Evolutionary conservation across 2,329 filamentous ascomycete genomes (phyloP).

Genomic region (Sporothrix pallida): DNA sequence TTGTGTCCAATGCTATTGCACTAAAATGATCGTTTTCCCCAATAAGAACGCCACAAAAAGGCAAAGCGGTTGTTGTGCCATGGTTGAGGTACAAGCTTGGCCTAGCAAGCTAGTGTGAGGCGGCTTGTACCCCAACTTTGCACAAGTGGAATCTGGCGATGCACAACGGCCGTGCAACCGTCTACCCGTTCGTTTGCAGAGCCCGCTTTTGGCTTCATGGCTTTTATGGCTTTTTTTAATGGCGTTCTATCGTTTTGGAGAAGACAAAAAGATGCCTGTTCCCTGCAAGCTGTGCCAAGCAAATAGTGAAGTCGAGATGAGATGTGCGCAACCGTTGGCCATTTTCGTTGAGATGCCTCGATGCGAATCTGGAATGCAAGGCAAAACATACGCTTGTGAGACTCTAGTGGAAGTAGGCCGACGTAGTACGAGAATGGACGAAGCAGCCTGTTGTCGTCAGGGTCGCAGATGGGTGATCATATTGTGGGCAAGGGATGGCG

Average conservation of each 20-base stretch:
- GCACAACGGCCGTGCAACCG: conserved; percentile 8
- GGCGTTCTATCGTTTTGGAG: neutral
- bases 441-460: neutral
- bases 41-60: neutral
- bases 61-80: conserved; percentile 25
- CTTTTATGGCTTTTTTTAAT: neutral
- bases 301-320: neutral
- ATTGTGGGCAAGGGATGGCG: neutral
- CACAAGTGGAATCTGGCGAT: neutral
- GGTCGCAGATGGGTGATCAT: neutral
- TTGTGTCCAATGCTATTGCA: neutral
- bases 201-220: neutral
- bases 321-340: neutral
- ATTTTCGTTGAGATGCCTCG: neutral
- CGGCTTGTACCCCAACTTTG: neutral
- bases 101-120: neutral
- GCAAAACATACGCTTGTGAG: neutral
- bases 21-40: neutral
- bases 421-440: too few species aligned
- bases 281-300: conserved; percentile 8
- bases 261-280: neutral
- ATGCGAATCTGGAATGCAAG: neutral
- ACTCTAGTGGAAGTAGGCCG: neutral
- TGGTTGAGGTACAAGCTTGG: neutral
- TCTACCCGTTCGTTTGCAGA: conserved; percentile 10